Percentiles rank a stretch among this genome's conserved stretches.
These are phyloP conservation scores for Schwanniomyces polymorphus DNA, from an alignment of 805 yeast species.

Conservation along the genomic window DNA sequence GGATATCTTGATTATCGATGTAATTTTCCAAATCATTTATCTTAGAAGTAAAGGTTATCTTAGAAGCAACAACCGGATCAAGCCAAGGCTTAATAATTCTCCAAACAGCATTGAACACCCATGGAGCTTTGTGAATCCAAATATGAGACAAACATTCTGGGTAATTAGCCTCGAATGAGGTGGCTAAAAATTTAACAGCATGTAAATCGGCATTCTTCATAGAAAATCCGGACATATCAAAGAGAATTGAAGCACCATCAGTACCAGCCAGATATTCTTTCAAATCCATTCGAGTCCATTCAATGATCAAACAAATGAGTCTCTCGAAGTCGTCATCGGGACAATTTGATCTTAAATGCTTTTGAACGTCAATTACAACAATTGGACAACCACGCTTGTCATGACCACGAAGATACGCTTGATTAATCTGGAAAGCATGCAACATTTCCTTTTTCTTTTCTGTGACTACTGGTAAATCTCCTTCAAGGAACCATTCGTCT, in stretches of 20 bases:
- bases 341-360: conserved; percentile 55
- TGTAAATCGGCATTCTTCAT: conserved; percentile 91
- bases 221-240: conserved; percentile 84
- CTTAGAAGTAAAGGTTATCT: conserved; percentile 75
- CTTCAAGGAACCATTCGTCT: conserved; percentile 62
- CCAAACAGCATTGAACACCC: conserved; percentile 97
- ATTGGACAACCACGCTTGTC: conserved; percentile 78
- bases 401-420: conserved; percentile 71
- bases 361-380: conserved; percentile 75
- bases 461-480: conserved; percentile 62
- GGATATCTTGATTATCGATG: conserved; percentile 57
- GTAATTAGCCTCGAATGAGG: conserved; percentile 92
- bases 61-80: conserved; percentile 90
- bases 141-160: conserved; percentile 89
- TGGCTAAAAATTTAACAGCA: conserved; percentile 86
- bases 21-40: conserved; percentile 60
- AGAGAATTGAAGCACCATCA: conserved; percentile 66
- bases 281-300: conserved; percentile 74
- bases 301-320: conserved; percentile 76
- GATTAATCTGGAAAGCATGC: conserved; percentile 60
- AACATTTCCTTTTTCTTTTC: conserved; percentile 46
- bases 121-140: conserved; percentile 91
- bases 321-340: conserved; percentile 70
- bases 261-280: conserved; percentile 57
- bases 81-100: conserved; percentile 86